Conservation (phyloP, 108 stramenopile genomes). For the Licmophora abbreviata region DNA sequence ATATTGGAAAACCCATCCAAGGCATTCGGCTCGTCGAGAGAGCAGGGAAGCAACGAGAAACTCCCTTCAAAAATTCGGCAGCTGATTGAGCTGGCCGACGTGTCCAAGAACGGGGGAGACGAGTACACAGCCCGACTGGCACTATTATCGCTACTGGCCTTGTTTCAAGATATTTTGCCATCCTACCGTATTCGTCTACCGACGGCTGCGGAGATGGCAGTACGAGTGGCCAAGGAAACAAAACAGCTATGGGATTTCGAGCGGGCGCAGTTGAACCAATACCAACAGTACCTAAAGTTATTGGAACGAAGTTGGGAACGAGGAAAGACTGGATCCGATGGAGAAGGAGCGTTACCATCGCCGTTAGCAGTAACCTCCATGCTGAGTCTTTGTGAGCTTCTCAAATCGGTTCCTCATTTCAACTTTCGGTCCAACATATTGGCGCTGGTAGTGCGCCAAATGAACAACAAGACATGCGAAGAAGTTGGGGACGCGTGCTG, state of each 20-base stretch:
- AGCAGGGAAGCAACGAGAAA: constrained; percentile 7
- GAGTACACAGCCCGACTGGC: constrained; percentile 64
- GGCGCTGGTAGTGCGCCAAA: constrained; percentile 50
- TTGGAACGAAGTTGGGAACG: constrained; percentile 62
- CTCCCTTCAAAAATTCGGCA: constrained; percentile 48
- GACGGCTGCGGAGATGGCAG: constrained; percentile 65
- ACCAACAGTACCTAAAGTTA: constrained; percentile 73
- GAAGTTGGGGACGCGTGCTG: constrained; percentile 66
- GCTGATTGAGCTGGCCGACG: constrained; percentile 39
- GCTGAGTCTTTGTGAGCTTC: constrained; percentile 60
- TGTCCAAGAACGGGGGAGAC: constrained; percentile 52
- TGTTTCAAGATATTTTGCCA: constrained; percentile 89
- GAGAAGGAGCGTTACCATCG: constrained; percentile 28
- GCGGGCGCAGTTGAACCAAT: constrained; percentile 57
- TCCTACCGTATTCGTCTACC: constrained; percentile 87
- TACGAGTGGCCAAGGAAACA: constrained; percentile 82
- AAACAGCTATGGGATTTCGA: constrained; percentile 75
- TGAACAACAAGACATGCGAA: constrained; percentile 40
- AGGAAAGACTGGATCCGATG: constrained; percentile 9
- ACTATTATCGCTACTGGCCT: constrained; percentile 75
- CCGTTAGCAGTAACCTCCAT: constrained; percentile 63
- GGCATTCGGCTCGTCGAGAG: constrained; percentile 32
- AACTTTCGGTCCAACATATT: constrained; percentile 83
- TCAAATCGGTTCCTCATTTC: constrained; percentile 68
- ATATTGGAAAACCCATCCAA: constrained; percentile 60